phyloP scores from a whole-genome alignment of 805 yeast genomes.

The Wickerhamomyces subpelliculosus region DNA sequence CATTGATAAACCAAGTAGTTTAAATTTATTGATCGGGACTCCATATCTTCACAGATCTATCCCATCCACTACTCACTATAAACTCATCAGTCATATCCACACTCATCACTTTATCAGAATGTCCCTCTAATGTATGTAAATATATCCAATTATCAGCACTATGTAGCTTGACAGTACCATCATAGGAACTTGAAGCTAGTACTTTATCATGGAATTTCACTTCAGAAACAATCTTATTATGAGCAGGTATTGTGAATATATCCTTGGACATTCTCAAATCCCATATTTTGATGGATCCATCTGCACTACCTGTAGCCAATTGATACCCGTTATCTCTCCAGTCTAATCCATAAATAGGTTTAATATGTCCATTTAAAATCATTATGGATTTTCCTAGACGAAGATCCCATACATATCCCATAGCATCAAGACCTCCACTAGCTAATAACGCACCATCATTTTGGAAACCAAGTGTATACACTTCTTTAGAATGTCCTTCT shows the following conservation, averaged over 20 bases:
- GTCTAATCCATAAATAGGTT: constrained; percentile 61
- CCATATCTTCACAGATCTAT: constrained; percentile 70
- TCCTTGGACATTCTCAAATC: constrained; percentile 56
- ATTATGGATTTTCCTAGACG: constrained; percentile 65
- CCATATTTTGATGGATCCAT: constrained; percentile 77
- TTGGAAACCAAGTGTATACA: constrained; percentile 56
- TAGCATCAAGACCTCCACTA: constrained; percentile 73
- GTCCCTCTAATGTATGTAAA: constrained; percentile 44
- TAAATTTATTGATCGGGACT: no score
- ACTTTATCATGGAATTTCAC: constrained; percentile 40
- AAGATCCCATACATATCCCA: constrained; percentile 77
- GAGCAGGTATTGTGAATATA: constrained; percentile 57
- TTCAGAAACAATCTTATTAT: constrained; percentile 63
- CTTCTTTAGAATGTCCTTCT: constrained; percentile 81
- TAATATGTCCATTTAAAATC: constrained; percentile 58
- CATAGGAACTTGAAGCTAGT: constrained; percentile 63
- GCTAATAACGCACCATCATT: constrained; percentile 72
- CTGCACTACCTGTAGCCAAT: constrained; percentile 80
- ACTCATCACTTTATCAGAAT: constrained; percentile 66
- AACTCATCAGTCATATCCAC: constrained; percentile 46
- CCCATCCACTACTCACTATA: constrained; percentile 77
- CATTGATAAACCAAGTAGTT: no score
- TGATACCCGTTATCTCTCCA: constrained; percentile 76
- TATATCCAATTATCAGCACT: constrained; percentile 66
- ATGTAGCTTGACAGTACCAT: constrained; percentile 56